These are phyloP conservation scores for Henckelia pumila DNA, from an alignment of 257 asterid species.

Conservation along the genomic window DNA sequence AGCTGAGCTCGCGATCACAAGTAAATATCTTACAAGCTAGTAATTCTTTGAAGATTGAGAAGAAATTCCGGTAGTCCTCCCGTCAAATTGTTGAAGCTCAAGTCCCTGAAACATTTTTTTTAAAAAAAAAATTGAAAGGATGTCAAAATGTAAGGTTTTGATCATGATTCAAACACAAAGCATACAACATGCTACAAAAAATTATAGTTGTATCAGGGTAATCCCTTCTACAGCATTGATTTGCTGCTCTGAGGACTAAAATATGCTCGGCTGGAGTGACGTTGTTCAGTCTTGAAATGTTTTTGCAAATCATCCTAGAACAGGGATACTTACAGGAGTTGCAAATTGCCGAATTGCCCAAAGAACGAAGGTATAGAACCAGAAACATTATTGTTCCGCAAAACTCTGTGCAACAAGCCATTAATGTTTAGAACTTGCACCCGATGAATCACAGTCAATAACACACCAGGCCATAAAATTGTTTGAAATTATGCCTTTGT, in stretches of 20 bases:
- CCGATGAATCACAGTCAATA: neutral
- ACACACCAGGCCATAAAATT: slow-evolving; percentile 2
- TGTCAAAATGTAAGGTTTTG: neutral
- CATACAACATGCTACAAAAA: neutral
- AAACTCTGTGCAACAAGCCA: slow-evolving; percentile 41
- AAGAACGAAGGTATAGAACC: slow-evolving; percentile 64
- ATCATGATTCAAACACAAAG: neutral
- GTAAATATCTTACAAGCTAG: slow-evolving; percentile 43
- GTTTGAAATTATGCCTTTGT: neutral
- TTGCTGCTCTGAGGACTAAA: neutral
- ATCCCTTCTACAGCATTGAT: neutral
- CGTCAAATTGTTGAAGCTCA: slow-evolving; percentile 81
- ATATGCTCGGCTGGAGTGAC: slow-evolving; percentile 1
- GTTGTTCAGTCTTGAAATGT: neutral
- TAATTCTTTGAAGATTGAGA: slow-evolving; percentile 50
- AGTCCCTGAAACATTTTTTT: slow-evolving; percentile 55
- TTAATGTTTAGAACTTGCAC: slow-evolving; percentile 10
- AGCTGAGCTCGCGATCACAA: slow-evolving; percentile 4
- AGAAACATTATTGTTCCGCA: slow-evolving; percentile 75
- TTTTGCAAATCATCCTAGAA: neutral
- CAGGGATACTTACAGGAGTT: slow-evolving; percentile 49
- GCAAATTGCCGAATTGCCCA: slow-evolving; percentile 47
- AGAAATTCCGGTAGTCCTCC: slow-evolving; percentile 56
- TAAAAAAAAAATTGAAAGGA: neutral
- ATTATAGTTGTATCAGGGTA: neutral